A percentile compares a stretch with the other conserved stretches of the same genome.
These are phyloP conservation scores for Ormosia semicastrata DNA, from an alignment of 306 rosid species.

Conservation along the genomic window DNA sequence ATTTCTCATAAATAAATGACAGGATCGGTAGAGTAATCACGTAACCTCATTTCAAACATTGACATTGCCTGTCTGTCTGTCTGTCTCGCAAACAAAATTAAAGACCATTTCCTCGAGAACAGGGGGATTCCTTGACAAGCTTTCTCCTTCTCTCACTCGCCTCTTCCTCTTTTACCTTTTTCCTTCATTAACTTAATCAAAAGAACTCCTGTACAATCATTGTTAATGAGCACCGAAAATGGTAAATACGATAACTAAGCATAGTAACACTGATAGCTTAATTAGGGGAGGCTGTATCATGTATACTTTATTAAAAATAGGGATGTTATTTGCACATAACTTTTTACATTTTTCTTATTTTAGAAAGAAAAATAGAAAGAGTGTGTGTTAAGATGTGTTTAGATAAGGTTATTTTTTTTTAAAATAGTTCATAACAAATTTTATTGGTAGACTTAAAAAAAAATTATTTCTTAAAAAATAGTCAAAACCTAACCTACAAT, in stretches of 20 bases:
- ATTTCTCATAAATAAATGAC: too few species aligned
- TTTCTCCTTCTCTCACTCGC: neutral
- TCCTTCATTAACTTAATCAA: constrained; percentile 9
- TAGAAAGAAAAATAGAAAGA: too few species aligned
- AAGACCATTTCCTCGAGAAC: constrained; percentile 61
- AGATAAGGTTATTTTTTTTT: too few species aligned
- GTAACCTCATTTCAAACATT: neutral
- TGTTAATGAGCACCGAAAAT: constrained; percentile 20
- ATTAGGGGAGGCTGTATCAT: neutral
- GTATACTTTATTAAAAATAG: too few species aligned
- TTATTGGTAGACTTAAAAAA: too few species aligned
- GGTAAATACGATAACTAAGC: neutral
- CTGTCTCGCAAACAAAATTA: constrained; percentile 32
- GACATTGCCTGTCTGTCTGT: neutral
- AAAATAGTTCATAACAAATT: too few species aligned
- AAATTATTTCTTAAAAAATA: too few species aligned
- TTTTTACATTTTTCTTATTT: too few species aligned
- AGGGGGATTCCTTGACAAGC: constrained; percentile 47
- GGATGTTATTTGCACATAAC: too few species aligned
- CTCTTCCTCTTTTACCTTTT: neutral
- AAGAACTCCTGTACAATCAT: constrained; percentile 23
- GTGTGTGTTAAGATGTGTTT: too few species aligned
- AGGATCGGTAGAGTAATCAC: neutral
- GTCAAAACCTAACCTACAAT: too few species aligned
- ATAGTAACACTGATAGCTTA: neutral